These are phyloP conservation scores for Candida succiphila DNA, from an alignment of 805 yeast genomes.

Conservation along the genomic window DNA sequence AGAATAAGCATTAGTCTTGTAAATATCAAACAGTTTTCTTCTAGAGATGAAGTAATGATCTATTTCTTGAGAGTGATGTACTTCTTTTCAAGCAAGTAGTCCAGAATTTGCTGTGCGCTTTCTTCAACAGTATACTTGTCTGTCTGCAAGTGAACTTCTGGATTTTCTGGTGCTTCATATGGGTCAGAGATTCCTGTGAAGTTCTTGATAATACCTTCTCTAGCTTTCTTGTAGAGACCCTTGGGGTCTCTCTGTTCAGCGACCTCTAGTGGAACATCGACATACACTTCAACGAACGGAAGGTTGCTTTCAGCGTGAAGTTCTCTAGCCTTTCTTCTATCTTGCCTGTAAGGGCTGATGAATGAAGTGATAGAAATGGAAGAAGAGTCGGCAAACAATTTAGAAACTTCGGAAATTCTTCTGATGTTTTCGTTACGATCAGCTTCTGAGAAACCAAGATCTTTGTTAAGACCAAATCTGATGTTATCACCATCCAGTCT, in stretches of 20 bases:
- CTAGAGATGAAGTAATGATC: too few species aligned
- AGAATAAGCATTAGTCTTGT: conserved; percentile 1
- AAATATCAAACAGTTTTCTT: conserved; percentile 2
- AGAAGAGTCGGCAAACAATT: conserved; percentile 90
- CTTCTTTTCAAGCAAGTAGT: conserved; percentile 49
- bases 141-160: conserved; percentile 78
- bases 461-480: conserved; percentile 91
- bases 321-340: conserved; percentile 78
- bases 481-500: conserved; percentile 93
- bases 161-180: conserved; percentile 79
- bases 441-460: conserved; percentile 82
- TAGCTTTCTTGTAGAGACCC: conserved; percentile 92
- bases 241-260: conserved; percentile 98
- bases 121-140: conserved; percentile 68
- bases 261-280: conserved; percentile 87
- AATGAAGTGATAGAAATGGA: conserved; percentile 81
- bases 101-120: conserved; percentile 62
- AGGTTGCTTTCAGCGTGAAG: conserved; percentile 66
- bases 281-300: conserved; percentile 84
- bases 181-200: conserved; percentile 96
- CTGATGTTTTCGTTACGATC: conserved; percentile 94
- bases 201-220: conserved; percentile 89
- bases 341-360: conserved; percentile 83
- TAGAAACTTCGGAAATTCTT: conserved; percentile 90
- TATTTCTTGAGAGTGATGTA: conserved; percentile 1